Conservation (phyloP, 2,329 filamentous ascomycete species). For the Fusarium circinatum region DNA sequence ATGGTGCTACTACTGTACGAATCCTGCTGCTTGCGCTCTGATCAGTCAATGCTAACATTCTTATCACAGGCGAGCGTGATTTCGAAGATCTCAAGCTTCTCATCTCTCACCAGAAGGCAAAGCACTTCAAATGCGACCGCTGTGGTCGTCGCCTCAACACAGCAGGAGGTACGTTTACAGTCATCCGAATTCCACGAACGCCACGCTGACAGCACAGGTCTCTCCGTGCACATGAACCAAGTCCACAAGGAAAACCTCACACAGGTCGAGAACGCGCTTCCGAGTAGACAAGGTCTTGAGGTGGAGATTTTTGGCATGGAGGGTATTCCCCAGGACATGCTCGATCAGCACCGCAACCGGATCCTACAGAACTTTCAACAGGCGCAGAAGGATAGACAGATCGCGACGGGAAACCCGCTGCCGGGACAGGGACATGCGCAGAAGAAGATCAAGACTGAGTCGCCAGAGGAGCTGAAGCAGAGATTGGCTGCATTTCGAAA, state of each 20-base stretch:
- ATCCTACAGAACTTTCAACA: slow-evolving; percentile 88
- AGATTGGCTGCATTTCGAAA: slow-evolving; percentile 81
- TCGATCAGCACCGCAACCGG: slow-evolving; percentile 84
- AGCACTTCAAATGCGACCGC: slow-evolving; percentile 97
- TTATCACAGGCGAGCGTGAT: slow-evolving; percentile 79
- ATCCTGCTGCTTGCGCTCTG: slow-evolving; percentile 13
- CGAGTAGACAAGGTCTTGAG: slow-evolving; percentile 85
- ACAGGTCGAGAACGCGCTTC: slow-evolving; percentile 90
- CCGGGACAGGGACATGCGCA: slow-evolving; percentile 66
- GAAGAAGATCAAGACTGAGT: slow-evolving; percentile 79
- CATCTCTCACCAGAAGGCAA: slow-evolving; percentile 98
- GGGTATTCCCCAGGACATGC: slow-evolving; percentile 87
- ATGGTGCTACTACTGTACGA: slow-evolving; percentile 96
- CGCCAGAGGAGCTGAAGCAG: slow-evolving; percentile 80
- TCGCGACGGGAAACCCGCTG: slow-evolving; percentile 84
- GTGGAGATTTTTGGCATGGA: slow-evolving; percentile 99
- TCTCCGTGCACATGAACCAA: slow-evolving; percentile 97
- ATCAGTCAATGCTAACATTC: slow-evolving; percentile 40
- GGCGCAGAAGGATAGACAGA: slow-evolving; percentile 82
- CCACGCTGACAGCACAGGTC: slow-evolving; percentile 64
- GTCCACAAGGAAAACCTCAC: slow-evolving; percentile 94
- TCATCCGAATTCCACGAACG: not conserved
- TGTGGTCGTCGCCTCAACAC: slow-evolving; percentile 92
- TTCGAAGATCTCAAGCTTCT: slow-evolving; percentile 98
- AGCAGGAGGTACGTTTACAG: slow-evolving; percentile 77